Percentiles rank a stretch among this genome's conserved stretches.
phyloP scores from a whole-genome alignment of 1,284 basidiomycete genomes.

The Cutaneotrichosporon mucoides region DNA sequence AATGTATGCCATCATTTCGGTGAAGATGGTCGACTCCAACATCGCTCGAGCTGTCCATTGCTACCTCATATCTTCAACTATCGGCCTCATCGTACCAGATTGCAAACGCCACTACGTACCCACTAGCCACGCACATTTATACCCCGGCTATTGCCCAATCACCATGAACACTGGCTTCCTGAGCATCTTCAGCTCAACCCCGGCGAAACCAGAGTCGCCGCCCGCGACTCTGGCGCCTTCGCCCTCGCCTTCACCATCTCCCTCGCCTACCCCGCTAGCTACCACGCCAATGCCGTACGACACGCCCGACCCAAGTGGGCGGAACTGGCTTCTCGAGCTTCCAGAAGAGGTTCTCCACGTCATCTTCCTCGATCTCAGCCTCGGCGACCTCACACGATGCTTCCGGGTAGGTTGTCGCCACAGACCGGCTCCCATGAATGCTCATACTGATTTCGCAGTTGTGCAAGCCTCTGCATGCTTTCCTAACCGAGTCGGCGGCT shows the following conservation, averaged over 20 bases:
- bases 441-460: constrained; percentile 1
- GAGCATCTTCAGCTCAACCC: too few relatives aligned
- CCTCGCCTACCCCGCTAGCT: background rate
- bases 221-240: too few relatives aligned
- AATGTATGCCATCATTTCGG: background rate
- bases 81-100: too few relatives aligned
- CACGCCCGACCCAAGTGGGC: constrained; percentile 1
- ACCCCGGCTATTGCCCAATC: background rate
- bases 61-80: too few relatives aligned
- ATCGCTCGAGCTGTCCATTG: too few relatives aligned
- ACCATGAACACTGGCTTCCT: background rate
- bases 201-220: too few relatives aligned
- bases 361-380: constrained; percentile 21
- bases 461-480: constrained; percentile 5
- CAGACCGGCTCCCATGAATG: background rate
- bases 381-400: constrained; percentile 21
- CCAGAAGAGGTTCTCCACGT: constrained; percentile 35
- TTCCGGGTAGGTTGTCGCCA: constrained; percentile 21
- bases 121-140: too few relatives aligned
- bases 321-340: constrained; percentile 12
- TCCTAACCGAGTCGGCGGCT: constrained; percentile 31
- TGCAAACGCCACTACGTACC: too few relatives aligned
- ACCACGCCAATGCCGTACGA: constrained; percentile 3
- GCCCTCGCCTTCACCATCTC: background rate
- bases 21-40: too few relatives aligned